These are phyloP conservation scores for Aphanoascus verrucosus DNA, from an alignment of 2,329 filamentous ascomycete genomes.

Conservation along the genomic window DNA sequence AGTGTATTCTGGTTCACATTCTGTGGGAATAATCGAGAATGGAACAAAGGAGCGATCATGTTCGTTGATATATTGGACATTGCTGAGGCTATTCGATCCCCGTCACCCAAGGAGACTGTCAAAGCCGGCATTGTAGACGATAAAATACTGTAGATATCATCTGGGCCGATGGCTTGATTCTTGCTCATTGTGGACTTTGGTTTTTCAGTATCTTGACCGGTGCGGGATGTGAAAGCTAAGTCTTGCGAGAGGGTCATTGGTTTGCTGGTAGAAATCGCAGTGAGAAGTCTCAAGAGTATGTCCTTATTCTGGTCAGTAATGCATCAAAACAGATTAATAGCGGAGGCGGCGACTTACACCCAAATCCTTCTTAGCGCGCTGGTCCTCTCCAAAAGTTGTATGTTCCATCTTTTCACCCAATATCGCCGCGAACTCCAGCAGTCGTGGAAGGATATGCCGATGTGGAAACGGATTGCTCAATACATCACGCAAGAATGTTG, in stretches of 20 bases:
- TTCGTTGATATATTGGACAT: constrained; percentile 72
- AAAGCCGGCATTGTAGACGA: constrained; percentile 69
- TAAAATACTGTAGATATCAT: constrained; percentile 71
- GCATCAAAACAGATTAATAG: not conserved
- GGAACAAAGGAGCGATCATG: constrained; percentile 69
- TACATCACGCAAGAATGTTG: constrained; percentile 78
- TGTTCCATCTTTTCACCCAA: constrained; percentile 94
- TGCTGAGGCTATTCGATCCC: constrained; percentile 69
- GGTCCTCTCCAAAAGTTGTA: constrained; percentile 91
- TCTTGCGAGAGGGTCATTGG: constrained; percentile 63
- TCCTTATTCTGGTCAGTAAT: constrained; percentile 48
- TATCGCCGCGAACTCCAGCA: constrained; percentile 81
- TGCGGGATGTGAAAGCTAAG: constrained; percentile 29
- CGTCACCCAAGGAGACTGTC: constrained; percentile 70
- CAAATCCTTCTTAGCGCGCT: constrained; percentile 80
- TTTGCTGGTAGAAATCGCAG: constrained; percentile 86
- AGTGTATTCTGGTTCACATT: constrained; percentile 65
- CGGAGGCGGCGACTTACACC: constrained; percentile 52
- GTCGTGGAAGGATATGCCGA: constrained; percentile 71
- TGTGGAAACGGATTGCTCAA: constrained; percentile 91
- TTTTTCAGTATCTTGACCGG: constrained; percentile 33
- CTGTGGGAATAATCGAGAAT: constrained; percentile 75
- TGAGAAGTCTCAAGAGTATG: constrained; percentile 73
- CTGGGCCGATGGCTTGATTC: constrained; percentile 41
- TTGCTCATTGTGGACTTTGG: constrained; percentile 22